phyloP scores from a whole-genome alignment of 805 yeast genomes.

The Kluyveromyces dobzhanskii region DNA sequence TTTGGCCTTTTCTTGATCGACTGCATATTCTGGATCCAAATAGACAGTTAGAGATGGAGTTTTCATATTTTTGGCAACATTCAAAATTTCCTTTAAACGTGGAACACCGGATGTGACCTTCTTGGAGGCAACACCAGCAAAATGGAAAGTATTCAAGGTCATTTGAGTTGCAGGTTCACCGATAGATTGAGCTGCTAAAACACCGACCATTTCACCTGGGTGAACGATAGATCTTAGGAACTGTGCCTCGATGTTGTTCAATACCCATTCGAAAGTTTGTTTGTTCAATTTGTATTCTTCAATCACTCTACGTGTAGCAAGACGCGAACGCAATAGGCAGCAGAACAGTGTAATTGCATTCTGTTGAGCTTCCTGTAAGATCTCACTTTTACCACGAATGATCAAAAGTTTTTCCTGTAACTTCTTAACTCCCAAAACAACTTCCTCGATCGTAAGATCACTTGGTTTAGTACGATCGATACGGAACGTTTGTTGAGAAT shows the following conservation, averaged over 20 bases:
- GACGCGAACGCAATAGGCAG: constrained; percentile 84
- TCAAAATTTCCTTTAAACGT: constrained; percentile 93
- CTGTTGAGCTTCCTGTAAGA: constrained; percentile 77
- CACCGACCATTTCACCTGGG: constrained; percentile 99
- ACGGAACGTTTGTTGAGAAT: constrained; percentile 95
- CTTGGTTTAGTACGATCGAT: constrained; percentile 85
- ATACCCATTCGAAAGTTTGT: constrained; percentile 89
- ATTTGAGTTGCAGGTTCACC: constrained; percentile 98
- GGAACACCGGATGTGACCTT: constrained; percentile 96
- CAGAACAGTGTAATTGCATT: constrained; percentile 88
- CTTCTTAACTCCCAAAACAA: constrained; percentile 61
- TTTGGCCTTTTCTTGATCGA: constrained; percentile 90
- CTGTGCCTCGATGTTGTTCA: constrained; percentile 90
- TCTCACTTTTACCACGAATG: constrained; percentile 69
- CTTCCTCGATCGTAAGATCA: constrained; percentile 77
- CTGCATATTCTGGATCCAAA: constrained; percentile 67
- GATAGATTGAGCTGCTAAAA: constrained; percentile 93
- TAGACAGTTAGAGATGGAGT: constrained; percentile 99
- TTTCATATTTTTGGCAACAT: constrained; percentile 96
- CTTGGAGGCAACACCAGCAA: constrained; percentile 96
- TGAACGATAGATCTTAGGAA: constrained; percentile 87
- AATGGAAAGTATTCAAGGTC: constrained; percentile 96
- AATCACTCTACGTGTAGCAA: constrained; percentile 82
- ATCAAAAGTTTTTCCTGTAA: constrained; percentile 63
- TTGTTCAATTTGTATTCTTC: constrained; percentile 83